Conservation (phyloP, 2,329 filamentous ascomycete genomes). For the Chlorencoelia australis region DNA sequence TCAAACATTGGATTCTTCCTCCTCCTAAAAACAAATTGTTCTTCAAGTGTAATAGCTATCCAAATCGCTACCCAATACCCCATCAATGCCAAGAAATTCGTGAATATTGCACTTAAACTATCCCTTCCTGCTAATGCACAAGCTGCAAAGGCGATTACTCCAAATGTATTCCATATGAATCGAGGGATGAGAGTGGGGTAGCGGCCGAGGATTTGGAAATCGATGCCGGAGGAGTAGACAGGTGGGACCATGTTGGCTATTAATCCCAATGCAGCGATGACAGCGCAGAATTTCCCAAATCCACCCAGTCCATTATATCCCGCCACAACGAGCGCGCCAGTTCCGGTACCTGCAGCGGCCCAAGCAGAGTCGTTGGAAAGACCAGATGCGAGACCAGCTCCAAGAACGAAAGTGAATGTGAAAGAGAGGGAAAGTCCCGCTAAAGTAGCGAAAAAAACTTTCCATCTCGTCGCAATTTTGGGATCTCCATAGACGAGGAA, state of each 20-base stretch:
- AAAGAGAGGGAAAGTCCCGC: constrained; percentile 47
- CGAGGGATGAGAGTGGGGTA: constrained; percentile 49
- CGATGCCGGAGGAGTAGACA: constrained; percentile 55
- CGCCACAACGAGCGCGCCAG: constrained; percentile 55
- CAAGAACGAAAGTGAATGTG: constrained; percentile 49
- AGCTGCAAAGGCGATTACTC: constrained; percentile 52
- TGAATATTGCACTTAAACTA: constrained; percentile 53
- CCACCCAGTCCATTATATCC: constrained; percentile 46
- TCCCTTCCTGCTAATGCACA: constrained; percentile 53
- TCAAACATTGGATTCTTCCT: constrained; percentile 36
- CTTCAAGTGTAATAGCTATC: constrained; percentile 51
- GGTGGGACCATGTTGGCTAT: constrained; percentile 57
- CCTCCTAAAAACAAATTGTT: constrained; percentile 51
- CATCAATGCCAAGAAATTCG: constrained; percentile 60
- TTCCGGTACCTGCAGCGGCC: constrained; percentile 46
- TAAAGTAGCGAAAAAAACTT: constrained; percentile 47
- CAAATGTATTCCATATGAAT: constrained; percentile 53
- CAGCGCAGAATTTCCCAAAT: constrained; percentile 59
- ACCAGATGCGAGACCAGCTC: constrained; percentile 52
- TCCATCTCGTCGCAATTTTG: constrained; percentile 34
- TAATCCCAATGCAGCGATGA: constrained; percentile 52
- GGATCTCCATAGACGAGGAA: constrained; percentile 55
- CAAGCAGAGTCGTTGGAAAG: constrained; percentile 42
- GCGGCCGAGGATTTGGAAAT: constrained; percentile 55
- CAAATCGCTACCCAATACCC: constrained; percentile 61